A percentile compares a stretch with the other conserved stretches of the same genome.
Conservation (phyloP, 179 eudicot genomes). For the Sideroxylon spinosum region DNA sequence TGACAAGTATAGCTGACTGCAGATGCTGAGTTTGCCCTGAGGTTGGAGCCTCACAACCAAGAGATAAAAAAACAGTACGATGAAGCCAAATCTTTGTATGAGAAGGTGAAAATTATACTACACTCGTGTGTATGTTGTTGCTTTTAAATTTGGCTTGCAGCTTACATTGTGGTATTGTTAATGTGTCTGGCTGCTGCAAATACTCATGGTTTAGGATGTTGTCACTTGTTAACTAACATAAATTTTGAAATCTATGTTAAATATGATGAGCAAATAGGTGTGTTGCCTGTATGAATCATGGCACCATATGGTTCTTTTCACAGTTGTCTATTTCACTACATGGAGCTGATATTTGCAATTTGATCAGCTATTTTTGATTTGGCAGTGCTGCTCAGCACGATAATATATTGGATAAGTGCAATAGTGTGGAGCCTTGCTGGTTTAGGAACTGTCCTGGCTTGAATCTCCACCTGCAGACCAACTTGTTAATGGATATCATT, state of each 20-base stretch:
- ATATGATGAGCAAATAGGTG: background rate
- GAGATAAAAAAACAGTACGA: conserved; percentile 81
- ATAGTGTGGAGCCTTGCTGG: background rate
- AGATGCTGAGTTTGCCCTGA: conserved; percentile 92
- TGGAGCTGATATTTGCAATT: background rate
- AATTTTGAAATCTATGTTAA: background rate
- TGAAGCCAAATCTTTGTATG: conserved; percentile 65
- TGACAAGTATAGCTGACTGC: conserved; percentile 24
- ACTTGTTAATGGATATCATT: background rate
- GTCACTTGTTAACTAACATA: no score
- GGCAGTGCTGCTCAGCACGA: background rate
- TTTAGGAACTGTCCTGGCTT: background rate
- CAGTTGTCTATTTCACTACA: background rate
- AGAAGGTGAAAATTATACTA: conserved; percentile 45
- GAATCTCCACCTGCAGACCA: background rate
- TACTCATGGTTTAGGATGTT: background rate
- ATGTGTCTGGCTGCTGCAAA: background rate
- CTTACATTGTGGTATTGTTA: background rate
- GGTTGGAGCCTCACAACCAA: conserved; percentile 81
- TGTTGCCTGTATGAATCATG: background rate
- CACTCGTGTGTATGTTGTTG: conserved; percentile 10
- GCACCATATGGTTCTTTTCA: background rate
- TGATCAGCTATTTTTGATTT: background rate
- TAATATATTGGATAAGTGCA: background rate
- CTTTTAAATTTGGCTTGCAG: background rate